phyloP scores from a whole-genome alignment of 805 yeast genomes.

The Candida maesae region DNA sequence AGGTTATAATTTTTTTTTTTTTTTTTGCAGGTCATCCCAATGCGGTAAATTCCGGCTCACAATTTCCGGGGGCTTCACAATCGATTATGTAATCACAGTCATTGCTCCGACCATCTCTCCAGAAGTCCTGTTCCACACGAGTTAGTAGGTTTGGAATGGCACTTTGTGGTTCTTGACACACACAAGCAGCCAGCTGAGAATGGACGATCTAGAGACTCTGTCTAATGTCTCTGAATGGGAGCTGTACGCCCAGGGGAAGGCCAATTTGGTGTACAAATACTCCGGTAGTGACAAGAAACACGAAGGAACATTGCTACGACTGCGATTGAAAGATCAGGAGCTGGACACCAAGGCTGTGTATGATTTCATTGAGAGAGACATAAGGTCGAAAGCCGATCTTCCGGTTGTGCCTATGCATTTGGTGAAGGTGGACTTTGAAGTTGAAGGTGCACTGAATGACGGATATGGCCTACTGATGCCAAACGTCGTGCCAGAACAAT shows the following conservation, averaged over 20 bases:
- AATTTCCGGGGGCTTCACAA: too few species aligned
- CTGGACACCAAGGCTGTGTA: constrained; percentile 15
- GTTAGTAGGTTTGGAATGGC: too few species aligned
- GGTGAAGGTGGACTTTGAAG: constrained; percentile 12
- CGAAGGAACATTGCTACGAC: constrained; percentile 29
- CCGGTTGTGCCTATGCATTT: constrained; percentile 26
- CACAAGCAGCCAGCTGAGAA: too few species aligned
- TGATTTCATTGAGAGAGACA: constrained; percentile 7
- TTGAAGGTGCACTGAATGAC: constrained; percentile 29
- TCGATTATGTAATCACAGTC: too few species aligned
- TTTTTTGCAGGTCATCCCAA: constrained; percentile 1
- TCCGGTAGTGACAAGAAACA: constrained; percentile 33
- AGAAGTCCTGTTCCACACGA: too few species aligned
- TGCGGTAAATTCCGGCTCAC: constrained; percentile 11
- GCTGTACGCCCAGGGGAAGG: constrained; percentile 46
- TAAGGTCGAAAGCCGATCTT: constrained; percentile 24
- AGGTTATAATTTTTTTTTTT: constrained; percentile 1
- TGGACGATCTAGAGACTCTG: neutral
- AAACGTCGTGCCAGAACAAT: constrained; percentile 35
- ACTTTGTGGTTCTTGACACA: too few species aligned
- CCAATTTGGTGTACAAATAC: constrained; percentile 43
- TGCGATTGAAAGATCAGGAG: constrained; percentile 28
- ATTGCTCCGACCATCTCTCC: too few species aligned
- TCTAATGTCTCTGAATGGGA: constrained; percentile 32
- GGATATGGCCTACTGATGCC: constrained; percentile 42